Evolutionary conservation across 495 filamentous ascomycete genomes (phyloP).

Genomic region (Monascus purpureus): DNA sequence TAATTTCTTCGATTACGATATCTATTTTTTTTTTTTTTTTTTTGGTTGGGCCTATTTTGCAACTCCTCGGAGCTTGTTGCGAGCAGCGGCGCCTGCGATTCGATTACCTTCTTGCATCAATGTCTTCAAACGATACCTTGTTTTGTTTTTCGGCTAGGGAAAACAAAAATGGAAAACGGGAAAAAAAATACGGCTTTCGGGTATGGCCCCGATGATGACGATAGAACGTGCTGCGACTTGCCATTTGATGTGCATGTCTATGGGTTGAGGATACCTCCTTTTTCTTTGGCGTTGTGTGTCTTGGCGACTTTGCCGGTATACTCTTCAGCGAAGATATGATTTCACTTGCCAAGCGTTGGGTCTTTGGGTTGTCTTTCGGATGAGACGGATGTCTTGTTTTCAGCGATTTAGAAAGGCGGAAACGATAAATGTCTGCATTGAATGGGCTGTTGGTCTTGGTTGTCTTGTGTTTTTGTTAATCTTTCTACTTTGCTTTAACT

Average conservation of each 20-base stretch:
- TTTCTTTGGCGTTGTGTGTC: slow-evolving; percentile 9
- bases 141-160: slow-evolving; percentile 29
- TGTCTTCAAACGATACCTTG: slow-evolving; percentile 24
- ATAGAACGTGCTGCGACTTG: slow-evolving; percentile 32
- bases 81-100: slow-evolving; percentile 36
- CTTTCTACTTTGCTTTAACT: slow-evolving; percentile 7
- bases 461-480: slow-evolving; percentile 14
- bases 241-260: slow-evolving; percentile 24
- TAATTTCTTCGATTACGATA: slow-evolving; percentile 5
- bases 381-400: slow-evolving; percentile 28
- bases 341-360: slow-evolving; percentile 17
- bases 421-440: slow-evolving; percentile 42
- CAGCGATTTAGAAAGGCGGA: slow-evolving; percentile 37
- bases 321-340: slow-evolving; percentile 6
- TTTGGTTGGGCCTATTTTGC: slow-evolving; percentile 24
- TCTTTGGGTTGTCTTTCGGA: slow-evolving; percentile 20
- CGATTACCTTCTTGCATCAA: slow-evolving; percentile 22
- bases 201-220: slow-evolving; percentile 27
- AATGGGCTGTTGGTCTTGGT: slow-evolving; percentile 19
- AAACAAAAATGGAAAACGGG: slow-evolving; percentile 16
- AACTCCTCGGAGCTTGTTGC: slow-evolving; percentile 31
- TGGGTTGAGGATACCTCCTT: slow-evolving; percentile 24
- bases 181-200: slow-evolving; percentile 10
- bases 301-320: slow-evolving; percentile 19
- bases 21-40: slow-evolving; percentile 15